Conservation (phyloP, 23 red algal species). For the Gracilariopsis chorda region DNA sequence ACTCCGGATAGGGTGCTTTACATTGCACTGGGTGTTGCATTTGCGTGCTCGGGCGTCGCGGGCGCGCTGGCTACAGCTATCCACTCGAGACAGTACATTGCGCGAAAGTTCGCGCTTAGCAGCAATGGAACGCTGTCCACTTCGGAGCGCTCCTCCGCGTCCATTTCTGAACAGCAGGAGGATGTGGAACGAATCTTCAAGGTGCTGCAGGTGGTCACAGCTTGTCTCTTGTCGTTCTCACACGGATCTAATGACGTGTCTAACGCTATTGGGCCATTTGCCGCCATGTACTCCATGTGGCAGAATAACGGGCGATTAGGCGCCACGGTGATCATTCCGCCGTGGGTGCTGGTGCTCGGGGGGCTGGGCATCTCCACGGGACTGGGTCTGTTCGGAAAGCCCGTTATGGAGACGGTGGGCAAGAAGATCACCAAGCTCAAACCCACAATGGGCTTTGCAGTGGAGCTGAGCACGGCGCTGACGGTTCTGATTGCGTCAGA, state of each 20-base stretch:
- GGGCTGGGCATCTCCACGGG: constrained; percentile 85
- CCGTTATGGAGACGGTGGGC: constrained; percentile 98
- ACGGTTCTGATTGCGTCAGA: constrained; percentile 95
- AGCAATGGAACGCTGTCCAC: neutral
- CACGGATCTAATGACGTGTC: constrained; percentile 98
- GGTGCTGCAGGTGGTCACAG: constrained; percentile 91
- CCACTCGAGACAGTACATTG: constrained; percentile 45
- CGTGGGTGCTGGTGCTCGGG: constrained; percentile 89
- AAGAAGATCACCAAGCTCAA: constrained; percentile 93
- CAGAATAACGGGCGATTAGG: constrained; percentile 41
- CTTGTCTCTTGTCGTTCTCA: constrained; percentile 87
- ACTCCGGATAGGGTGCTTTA: constrained; percentile 50
- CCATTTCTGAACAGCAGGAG: constrained; percentile 61
- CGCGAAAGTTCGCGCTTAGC: constrained; percentile 45
- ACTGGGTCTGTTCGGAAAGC: constrained; percentile 78
- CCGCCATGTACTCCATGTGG: constrained; percentile 88
- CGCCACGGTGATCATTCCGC: constrained; percentile 52
- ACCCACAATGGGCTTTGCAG: constrained; percentile 92
- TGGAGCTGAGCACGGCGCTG: constrained; percentile 91
- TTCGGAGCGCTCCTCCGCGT: neutral
- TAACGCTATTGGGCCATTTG: constrained; percentile 98
- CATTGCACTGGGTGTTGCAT: constrained; percentile 64
- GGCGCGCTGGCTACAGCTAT: constrained; percentile 73
- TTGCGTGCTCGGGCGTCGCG: constrained; percentile 60
- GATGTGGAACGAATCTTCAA: constrained; percentile 94